Evolutionary conservation across 2,329 filamentous ascomycete species (phyloP).

Genomic region (Talaromyces islandicus): DNA sequence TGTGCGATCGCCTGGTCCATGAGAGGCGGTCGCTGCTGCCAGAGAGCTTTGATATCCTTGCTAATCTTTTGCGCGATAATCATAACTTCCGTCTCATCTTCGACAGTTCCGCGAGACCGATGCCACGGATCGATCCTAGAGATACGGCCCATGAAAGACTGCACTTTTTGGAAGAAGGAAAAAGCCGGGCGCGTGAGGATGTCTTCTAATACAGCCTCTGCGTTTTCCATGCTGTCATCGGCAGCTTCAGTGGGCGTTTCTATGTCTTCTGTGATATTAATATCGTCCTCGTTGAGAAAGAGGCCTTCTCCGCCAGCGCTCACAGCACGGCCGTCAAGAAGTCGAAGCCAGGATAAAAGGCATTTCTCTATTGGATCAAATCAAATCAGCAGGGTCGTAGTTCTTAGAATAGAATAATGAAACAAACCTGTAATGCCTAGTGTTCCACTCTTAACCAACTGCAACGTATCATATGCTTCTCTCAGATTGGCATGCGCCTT

Average conservation of each 20-base stretch:
- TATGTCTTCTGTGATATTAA: conserved; percentile 16
- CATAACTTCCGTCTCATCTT: conserved; percentile 56
- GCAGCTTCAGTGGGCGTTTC: conserved; percentile 18
- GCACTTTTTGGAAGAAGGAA: conserved; percentile 54
- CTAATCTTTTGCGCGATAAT: conserved; percentile 47
- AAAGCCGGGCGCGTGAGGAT: conserved; percentile 51
- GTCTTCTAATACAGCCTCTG: conserved; percentile 50
- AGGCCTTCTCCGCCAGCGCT: conserved; percentile 52
- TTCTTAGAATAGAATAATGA: neutral
- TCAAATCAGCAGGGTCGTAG: neutral
- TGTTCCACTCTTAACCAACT: conserved; percentile 29
- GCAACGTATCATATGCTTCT: conserved; percentile 45
- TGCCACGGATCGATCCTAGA: conserved; percentile 54
- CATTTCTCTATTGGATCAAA: conserved; percentile 38
- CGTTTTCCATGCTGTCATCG: conserved; percentile 7
- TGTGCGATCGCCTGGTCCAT: conserved; percentile 54
- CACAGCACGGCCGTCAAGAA: conserved; percentile 51
- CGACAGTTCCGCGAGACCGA: conserved; percentile 49
- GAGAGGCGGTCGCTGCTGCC: conserved; percentile 46
- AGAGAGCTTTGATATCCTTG: conserved; percentile 46
- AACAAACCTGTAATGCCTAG: conserved; percentile 8
- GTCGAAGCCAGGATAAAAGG: conserved; percentile 50
- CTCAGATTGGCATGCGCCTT: conserved; percentile 47
- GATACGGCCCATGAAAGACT: conserved; percentile 53
- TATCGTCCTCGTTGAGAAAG: conserved; percentile 46